Conservation (phyloP, 257 asterid species). For the Lantana camara region DNA sequence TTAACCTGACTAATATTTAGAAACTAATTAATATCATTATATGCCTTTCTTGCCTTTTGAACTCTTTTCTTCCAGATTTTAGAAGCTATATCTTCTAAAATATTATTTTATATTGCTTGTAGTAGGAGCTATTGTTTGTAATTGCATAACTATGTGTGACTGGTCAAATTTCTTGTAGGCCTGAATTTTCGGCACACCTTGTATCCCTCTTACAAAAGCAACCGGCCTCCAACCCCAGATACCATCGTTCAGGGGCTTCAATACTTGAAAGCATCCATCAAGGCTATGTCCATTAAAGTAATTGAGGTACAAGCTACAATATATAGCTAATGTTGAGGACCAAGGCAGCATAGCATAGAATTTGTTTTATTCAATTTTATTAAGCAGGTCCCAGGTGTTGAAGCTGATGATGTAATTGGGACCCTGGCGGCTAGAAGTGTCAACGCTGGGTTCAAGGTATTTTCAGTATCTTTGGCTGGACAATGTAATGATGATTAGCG, state of each 20-base stretch:
- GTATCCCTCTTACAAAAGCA: slow-evolving; percentile 92
- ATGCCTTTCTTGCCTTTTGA: neutral
- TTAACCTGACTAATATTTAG: neutral
- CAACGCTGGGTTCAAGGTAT: slow-evolving; percentile 83
- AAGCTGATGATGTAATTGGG: slow-evolving; percentile 99
- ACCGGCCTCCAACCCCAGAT: slow-evolving; percentile 98
- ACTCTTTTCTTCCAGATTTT: neutral
- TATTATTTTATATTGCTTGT: neutral
- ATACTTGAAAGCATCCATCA: slow-evolving; percentile 90
- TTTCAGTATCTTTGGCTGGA: slow-evolving; percentile 26
- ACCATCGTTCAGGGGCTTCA: slow-evolving; percentile 97
- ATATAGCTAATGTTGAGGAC: slow-evolving; percentile 16
- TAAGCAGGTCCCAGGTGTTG: slow-evolving; percentile 97
- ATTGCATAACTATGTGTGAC: slow-evolving; percentile 20
- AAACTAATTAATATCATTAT: neutral
- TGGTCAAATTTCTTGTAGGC: slow-evolving; percentile 59
- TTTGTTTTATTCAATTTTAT: slow-evolving; percentile 30
- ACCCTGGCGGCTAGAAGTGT: slow-evolving; percentile 90
- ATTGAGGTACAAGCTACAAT: slow-evolving; percentile 67
- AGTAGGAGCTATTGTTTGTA: slow-evolving; percentile 12
- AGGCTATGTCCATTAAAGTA: slow-evolving; percentile 94
- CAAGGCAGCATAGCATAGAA: slow-evolving; percentile 15
- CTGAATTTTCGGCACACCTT: slow-evolving; percentile 88
- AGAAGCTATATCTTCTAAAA: neutral
- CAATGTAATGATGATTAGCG: slow-evolving; percentile 20